phyloP scores from a whole-genome alignment of 495 filamentous ascomycete species.

The Hyaloscypha bicolor region DNA sequence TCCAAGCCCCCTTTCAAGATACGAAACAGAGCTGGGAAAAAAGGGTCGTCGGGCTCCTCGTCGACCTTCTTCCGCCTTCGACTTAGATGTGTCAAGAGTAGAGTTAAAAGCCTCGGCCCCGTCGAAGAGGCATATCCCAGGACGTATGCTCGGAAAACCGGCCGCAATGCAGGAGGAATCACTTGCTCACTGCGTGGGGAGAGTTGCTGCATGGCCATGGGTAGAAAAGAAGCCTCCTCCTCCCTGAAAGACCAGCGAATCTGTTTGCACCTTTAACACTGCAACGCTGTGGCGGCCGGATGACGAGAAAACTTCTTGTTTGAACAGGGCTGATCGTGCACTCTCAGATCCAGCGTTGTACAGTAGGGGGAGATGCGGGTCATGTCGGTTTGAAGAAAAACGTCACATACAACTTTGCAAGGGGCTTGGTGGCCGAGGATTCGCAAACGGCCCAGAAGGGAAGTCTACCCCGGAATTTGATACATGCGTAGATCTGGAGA shows the following conservation, averaged over 20 bases:
- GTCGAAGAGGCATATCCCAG: conserved; percentile 75
- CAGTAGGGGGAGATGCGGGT: conserved; percentile 1
- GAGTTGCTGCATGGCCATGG: conserved; percentile 20
- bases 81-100: conserved; percentile 51
- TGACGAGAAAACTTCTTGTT: background rate
- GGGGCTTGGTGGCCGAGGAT: background rate
- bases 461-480: conserved; percentile 30
- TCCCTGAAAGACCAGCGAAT: conserved; percentile 6
- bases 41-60: conserved; percentile 39
- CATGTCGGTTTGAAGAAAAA: conserved; percentile 5
- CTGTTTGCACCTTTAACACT: background rate
- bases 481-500: conserved; percentile 12
- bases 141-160: conserved; percentile 72
- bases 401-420: background rate
- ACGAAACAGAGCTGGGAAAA: conserved; percentile 42
- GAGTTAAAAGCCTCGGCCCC: conserved; percentile 63
- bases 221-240: background rate
- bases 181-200: conserved; percentile 5
- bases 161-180: conserved; percentile 48
- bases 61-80: conserved; percentile 48
- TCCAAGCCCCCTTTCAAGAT: conserved; percentile 51
- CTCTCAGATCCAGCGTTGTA: background rate
- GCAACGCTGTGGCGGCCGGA: background rate
- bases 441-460: conserved; percentile 11
- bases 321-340: background rate